Evolutionary conservation across 768 basidiomycete species (phyloP), one percentile per base, ranked within the genome.

Genomic region (Tricholoma hemisulphureum): DNA sequence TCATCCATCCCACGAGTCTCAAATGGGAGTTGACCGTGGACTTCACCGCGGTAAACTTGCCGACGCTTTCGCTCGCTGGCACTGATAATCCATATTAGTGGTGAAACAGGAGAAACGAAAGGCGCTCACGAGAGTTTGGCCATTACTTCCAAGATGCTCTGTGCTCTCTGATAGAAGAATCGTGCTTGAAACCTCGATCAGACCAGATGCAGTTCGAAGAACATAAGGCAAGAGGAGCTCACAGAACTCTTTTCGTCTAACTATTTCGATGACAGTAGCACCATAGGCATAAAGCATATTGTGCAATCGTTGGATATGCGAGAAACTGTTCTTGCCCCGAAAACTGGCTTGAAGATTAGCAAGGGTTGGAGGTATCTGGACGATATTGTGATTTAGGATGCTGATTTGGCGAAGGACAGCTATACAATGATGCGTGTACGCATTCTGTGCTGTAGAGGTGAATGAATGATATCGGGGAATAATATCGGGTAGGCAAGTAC

Each of bases 201-300:
- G 32, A 45, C 24, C 51, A 49, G n/a, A 16, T 46, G 45, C 43
- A 32, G 21, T 26, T 20, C 31, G n/a, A 29, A 18, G 10, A 41
- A 52, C 21, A 39, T 34, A 16, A 55, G 23, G 37, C 23, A 53
- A 13, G 39, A 6, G 29, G 55, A 7, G 71, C 86, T 70, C 59
- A 89, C 93, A 80, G 70, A 96, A 97, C 68, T 96, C 93, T 64
- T 92, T 92, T 55, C 96, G 79, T 57, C 96, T 80, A 2, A 95
- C 91, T 28, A 98, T 86, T 72, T 98, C 96, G 16, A 95, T 81
- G 8, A 97, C 82, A 0, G 94, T 93, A 1, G 92, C 91, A 0
- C 91, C 90, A 70, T 98, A 98, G 0, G 92, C 93, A 66, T 93
- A 95, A 1, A 95, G 71, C 84, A 98, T 91, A 55, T 83, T 87